These are phyloP conservation scores for Boehmeria nivea DNA, from an alignment of 306 rosid species.

Conservation along the genomic window DNA sequence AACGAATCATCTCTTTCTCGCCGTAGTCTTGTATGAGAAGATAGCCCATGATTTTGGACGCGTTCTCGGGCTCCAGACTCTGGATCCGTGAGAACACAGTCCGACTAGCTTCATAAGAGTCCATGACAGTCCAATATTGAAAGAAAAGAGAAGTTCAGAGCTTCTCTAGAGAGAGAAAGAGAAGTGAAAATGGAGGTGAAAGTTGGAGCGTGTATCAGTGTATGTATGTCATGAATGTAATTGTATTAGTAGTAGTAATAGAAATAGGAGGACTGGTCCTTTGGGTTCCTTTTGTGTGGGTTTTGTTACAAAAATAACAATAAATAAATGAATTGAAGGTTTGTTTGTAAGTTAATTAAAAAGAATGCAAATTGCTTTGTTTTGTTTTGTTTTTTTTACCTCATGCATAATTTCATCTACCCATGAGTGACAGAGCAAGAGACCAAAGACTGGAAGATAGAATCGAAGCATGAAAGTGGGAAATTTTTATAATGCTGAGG, in stretches of 20 bases:
- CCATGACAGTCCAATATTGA: conserved; percentile 32
- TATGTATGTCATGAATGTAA: too few species aligned
- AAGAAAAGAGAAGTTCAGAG: neutral
- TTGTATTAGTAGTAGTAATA: neutral
- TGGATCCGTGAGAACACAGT: conserved; percentile 63
- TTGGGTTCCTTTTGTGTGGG: neutral
- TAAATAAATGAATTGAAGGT: too few species aligned
- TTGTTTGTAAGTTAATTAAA: too few species aligned
- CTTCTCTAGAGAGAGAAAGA: neutral
- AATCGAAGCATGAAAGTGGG: neutral
- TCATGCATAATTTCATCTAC: too few species aligned
- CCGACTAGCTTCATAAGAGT: conserved; percentile 72
- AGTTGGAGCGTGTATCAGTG: conserved; percentile 6
- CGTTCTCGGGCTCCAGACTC: conserved; percentile 70
- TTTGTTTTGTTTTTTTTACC: too few species aligned
- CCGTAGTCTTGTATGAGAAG: conserved; percentile 65
- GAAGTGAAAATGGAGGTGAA: neutral
- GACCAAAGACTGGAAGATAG: neutral
- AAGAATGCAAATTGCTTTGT: too few species aligned
- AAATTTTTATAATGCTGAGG: neutral
- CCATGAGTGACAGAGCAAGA: too few species aligned
- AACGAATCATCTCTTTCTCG: conserved; percentile 59
- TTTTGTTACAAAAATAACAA: too few species aligned
- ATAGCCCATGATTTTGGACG: conserved; percentile 86
- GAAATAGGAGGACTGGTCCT: neutral